Percentiles rank a stretch among this genome's conserved stretches.
phyloP scores from a whole-genome alignment of 2,329 filamentous ascomycete genomes.

The Aspergillus sclerotialis region DNA sequence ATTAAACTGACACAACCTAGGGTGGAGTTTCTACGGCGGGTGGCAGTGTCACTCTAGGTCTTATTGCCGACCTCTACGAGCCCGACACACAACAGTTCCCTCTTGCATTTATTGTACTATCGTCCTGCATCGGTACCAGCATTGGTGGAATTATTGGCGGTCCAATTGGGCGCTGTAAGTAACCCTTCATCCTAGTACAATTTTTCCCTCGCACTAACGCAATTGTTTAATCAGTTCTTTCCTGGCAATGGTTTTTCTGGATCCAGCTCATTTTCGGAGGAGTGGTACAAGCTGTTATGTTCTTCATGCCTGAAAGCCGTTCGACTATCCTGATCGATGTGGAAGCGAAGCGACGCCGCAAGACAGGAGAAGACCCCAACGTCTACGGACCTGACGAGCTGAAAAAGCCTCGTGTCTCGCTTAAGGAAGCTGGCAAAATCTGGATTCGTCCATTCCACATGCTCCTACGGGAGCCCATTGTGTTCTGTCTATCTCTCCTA shows the following conservation, averaged over 20 bases:
- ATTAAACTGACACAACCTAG: slow-evolving; percentile 1
- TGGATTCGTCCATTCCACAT: slow-evolving; percentile 62
- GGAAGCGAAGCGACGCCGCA: slow-evolving; percentile 50
- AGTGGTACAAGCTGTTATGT: slow-evolving; percentile 45
- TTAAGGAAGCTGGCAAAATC: slow-evolving; percentile 28
- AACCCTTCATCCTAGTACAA: not conserved
- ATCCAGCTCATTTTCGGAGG: slow-evolving; percentile 52
- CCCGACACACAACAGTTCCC: slow-evolving; percentile 48
- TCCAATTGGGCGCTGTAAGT: slow-evolving; percentile 32
- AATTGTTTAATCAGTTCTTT: slow-evolving; percentile 16
- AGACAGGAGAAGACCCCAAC: slow-evolving; percentile 47
- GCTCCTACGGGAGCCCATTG: slow-evolving; percentile 66
- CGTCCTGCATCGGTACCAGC: slow-evolving; percentile 45
- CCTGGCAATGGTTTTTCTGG: slow-evolving; percentile 55
- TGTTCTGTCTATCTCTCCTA: slow-evolving; percentile 60
- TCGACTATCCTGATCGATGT: slow-evolving; percentile 49
- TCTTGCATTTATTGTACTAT: slow-evolving; percentile 49
- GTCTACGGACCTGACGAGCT: slow-evolving; percentile 58
- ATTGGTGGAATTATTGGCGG: slow-evolving; percentile 46
- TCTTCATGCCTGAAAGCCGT: slow-evolving; percentile 50
- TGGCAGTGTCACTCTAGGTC: slow-evolving; percentile 53
- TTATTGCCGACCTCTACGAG: slow-evolving; percentile 52
- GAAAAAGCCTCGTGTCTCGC: slow-evolving; percentile 39
- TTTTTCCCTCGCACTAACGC: slow-evolving; percentile 1
- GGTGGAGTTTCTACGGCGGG: slow-evolving; percentile 54